Base-by-base conservation (phyloP, 2,329 filamentous ascomycete genomes). In the Cordyceps cateniannulata region DNA sequence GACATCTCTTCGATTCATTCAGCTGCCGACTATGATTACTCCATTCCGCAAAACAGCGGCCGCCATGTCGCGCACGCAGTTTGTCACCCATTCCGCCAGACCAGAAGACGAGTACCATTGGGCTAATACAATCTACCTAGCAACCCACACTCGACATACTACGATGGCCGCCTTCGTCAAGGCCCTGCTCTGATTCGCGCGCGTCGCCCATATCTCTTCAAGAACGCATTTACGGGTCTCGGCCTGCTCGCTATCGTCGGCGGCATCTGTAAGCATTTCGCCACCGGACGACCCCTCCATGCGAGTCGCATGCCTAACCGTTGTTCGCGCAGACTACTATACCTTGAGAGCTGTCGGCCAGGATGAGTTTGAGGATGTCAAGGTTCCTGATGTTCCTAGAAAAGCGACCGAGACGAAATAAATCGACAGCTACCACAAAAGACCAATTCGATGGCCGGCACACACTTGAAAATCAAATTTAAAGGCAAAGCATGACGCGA, bases 311-410 rank as follows among this genome's bases (percentile, higher is more conserved):
- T 22, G 59, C 52, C 67, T 69, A 61, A 70, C 60, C 40, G 27
- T 20, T 49, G 18, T 16, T n/a, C 16, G 18, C 5, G 50, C 61
- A 85, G 83, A 85, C 68, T 76, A 76, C 66, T 85, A 85, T 70
- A 85, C 83, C 4, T 88, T 99, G 71, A 84, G 81, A 66, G 91
- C 91, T 59, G 90, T 99, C 70, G 91, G 93, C 48, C 95, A 98
- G 76, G 95, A 98, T 75, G 91, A 97, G 66, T 99, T 99, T 77
- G 90, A 93, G 62, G 95, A 99, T 72, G 93, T 98, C 68, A 87
- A 91, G 72, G 88, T 98, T 42, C 95, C 95, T 29, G 89, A 91
- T 72, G 79, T 83, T 57, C 88, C 90, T 52, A 73, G 76, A 54
- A 76, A 81, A 62, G 73, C 78, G n/a, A 69, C 76, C 44, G 72